Evolutionary conservation across 495 filamentous ascomycete species (phyloP), one percentile per base, ranked within the genome.

Genomic region (Lophium mytilinum): DNA sequence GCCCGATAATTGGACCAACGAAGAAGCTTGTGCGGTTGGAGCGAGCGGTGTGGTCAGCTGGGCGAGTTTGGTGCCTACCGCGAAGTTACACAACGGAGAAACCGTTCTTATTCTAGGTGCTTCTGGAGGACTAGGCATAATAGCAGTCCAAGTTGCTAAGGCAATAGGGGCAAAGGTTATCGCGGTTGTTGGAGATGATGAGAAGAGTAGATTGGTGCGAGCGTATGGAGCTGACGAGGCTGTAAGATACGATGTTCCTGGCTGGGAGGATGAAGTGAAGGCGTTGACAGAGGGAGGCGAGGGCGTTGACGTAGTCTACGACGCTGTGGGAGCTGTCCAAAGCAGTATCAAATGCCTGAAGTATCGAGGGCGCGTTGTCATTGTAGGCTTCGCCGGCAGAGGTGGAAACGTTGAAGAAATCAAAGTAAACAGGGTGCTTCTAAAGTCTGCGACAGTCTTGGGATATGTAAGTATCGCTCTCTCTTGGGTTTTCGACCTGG

Each of bases 391-490:
- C 52, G 68, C 68, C 18, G 70, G 62, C 10, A 55, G 68, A 50
- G 68, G 69, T 39, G 73, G 73, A 1, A 46, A 66, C 1, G 67
- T 72, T 55, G 70, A 72, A 55, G 47, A 66, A 21, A 58, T 72
- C 1, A 56, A 59, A 55, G 61, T 66, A 49, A 72, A 72, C 48
- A 65, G 66, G 42, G 53, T 72, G 2, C 51, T 72, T 48, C 53
- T 72, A 10, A 72, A 72, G 53, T 50, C 48, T 0, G 56, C 50
- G 0, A 60, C 58, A 10, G 63, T 72, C 14, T 40, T 67, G 21
- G 70, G 70, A 15, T 72, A 76, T 56, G 66, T 69, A 53, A 46
- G 57, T 60, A 30, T 30, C 3, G 24, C 24, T 2, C 9, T 42
- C 24, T 19, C 34, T n/a, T 50, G 17, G 17, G 21, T 4, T 36